phyloP scores from a whole-genome alignment of 306 rosid species.

The Alnus glutinosa region DNA sequence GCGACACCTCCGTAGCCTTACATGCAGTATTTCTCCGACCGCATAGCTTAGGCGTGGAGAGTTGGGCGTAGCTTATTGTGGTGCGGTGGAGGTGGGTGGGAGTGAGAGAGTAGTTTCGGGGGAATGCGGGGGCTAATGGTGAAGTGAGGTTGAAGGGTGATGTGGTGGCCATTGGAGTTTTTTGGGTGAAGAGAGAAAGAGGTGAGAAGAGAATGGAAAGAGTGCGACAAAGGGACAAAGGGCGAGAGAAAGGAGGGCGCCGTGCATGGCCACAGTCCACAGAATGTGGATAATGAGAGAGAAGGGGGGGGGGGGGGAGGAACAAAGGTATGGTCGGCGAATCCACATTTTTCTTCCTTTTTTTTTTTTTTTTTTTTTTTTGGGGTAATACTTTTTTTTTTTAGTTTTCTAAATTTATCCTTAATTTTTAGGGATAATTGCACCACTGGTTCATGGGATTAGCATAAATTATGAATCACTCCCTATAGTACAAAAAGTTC shows the following conservation, averaged over 20 bases:
- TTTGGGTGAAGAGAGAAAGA: background rate
- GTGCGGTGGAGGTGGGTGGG: conserved; percentile 12
- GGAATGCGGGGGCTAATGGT: conserved; percentile 41
- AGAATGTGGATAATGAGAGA: conserved; percentile 26
- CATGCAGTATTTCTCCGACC: conserved; percentile 35
- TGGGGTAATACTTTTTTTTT: too few relatives aligned
- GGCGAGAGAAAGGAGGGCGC: conserved; percentile 25
- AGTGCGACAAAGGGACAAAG: background rate
- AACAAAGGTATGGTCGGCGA: background rate
- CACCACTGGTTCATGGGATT: too few relatives aligned
- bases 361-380: too few relatives aligned
- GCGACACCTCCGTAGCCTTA: conserved; percentile 69
- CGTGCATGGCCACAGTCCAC: conserved; percentile 16
- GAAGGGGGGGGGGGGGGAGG: background rate
- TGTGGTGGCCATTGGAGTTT: conserved; percentile 41
- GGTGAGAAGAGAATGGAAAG: conserved; percentile 3
- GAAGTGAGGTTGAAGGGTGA: conserved; percentile 23
- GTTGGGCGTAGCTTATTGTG: background rate
- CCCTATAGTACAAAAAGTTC: too few relatives aligned
- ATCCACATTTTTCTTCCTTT: background rate
- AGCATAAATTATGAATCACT: too few relatives aligned
- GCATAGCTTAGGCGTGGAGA: conserved; percentile 12
- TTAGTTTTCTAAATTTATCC: too few relatives aligned
- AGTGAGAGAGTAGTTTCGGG: conserved; percentile 28
- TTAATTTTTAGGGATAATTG: too few relatives aligned